Evolutionary conservation across 106 monocot species (phyloP).

Genomic region (Amphibolis antarctica): DNA sequence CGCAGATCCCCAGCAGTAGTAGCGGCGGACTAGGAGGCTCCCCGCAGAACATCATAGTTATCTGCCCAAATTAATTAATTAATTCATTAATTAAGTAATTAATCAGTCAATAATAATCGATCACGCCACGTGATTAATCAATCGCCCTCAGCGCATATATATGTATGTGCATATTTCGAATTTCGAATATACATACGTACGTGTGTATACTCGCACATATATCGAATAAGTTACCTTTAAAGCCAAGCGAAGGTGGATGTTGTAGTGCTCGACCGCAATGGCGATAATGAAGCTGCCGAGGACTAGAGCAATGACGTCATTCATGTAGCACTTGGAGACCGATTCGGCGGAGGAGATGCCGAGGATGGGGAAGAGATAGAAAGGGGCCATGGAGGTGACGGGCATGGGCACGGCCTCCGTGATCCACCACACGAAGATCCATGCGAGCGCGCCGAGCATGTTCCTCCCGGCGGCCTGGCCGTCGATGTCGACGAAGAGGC

Average conservation of each 20-base stretch:
- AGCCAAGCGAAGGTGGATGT: slow-evolving; percentile 83
- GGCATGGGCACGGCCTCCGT: slow-evolving; percentile 83
- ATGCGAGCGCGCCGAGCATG: slow-evolving; percentile 71
- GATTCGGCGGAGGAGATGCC: slow-evolving; percentile 45
- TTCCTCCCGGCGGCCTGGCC: slow-evolving; percentile 35
- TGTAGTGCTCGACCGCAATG: slow-evolving; percentile 83
- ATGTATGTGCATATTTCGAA: too few species aligned
- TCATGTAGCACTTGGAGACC: slow-evolving; percentile 89
- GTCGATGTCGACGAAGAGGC: slow-evolving; percentile 36
- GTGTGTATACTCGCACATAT: too few species aligned
- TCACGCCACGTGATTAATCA: too few species aligned
- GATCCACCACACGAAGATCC: slow-evolving; percentile 93
- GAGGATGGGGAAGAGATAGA: slow-evolving; percentile 82
- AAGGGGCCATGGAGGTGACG: slow-evolving; percentile 74
- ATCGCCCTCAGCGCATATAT: too few species aligned
- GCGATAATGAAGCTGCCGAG: slow-evolving; percentile 97
- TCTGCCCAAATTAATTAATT: slow-evolving; percentile 19
- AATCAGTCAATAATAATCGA: too few species aligned
- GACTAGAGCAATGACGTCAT: slow-evolving; percentile 82
- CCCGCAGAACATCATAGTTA: slow-evolving; percentile 62
- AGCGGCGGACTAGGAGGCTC: slow-evolving; percentile 45
- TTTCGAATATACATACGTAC: too few species aligned
- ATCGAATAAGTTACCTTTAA: too few species aligned
- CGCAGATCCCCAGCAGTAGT: slow-evolving; percentile 77
- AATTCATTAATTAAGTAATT: background rate